These are phyloP conservation scores for Euptelea pleiosperma DNA, from an alignment of 164 flowering plant species.

Conservation along the genomic window DNA sequence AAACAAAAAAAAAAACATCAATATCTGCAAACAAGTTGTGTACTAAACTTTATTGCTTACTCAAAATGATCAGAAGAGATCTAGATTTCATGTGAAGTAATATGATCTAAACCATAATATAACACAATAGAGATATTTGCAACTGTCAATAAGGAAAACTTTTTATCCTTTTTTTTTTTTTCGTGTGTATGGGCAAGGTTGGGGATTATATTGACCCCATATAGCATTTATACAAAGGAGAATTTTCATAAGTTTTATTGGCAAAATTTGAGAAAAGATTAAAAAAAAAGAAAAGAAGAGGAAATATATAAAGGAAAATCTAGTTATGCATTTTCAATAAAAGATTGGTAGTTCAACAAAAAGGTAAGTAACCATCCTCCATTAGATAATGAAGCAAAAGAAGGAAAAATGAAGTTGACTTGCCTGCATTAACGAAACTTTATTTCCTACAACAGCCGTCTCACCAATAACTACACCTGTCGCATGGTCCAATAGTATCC, in stretches of 20 bases:
- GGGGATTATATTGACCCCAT: too few species aligned
- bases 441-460: constrained; percentile 81
- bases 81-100: background rate
- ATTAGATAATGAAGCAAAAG: background rate
- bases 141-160: background rate
- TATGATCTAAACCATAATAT: background rate
- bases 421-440: constrained; percentile 90
- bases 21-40: background rate
- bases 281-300: background rate
- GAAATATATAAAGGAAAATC: too few species aligned
- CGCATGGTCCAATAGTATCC: constrained; percentile 76
- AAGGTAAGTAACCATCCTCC: background rate
- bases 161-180: background rate
- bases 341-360: background rate
- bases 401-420: constrained; percentile 10
- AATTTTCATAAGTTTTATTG: background rate
- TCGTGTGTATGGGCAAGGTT: background rate
- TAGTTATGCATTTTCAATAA: too few species aligned
- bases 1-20: background rate
- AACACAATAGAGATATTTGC: background rate
- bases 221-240: background rate
- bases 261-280: background rate
- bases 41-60: background rate
- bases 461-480: constrained; percentile 93
- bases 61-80: background rate